These are phyloP conservation scores for Talaromyces nanjingensis DNA, from an alignment of 495 filamentous ascomycete species.

Conservation along the genomic window DNA sequence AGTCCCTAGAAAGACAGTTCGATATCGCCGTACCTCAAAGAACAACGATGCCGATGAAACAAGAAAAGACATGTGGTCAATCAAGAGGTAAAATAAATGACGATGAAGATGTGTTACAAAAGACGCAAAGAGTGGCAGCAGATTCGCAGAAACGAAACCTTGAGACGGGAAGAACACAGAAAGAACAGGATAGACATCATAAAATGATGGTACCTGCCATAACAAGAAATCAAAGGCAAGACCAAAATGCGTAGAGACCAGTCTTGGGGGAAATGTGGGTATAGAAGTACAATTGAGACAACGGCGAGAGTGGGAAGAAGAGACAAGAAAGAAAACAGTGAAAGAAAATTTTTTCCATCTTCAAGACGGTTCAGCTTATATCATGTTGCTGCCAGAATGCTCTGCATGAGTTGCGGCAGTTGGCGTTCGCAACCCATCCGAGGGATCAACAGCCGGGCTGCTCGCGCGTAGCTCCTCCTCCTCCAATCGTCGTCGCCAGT, in stretches of 20 bases:
- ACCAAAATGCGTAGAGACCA: background rate
- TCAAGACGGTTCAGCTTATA: conserved; percentile 14
- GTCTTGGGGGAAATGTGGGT: conserved; percentile 1
- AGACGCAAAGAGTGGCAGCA: background rate
- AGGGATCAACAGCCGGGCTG: conserved; percentile 10
- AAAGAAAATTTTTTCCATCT: background rate
- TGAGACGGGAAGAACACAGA: background rate
- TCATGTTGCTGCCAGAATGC: conserved; percentile 25
- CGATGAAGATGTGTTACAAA: conserved; percentile 7
- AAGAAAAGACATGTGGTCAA: background rate
- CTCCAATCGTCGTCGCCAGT: conserved; percentile 70
- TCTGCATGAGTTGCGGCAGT: conserved; percentile 1
- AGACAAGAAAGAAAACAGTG: background rate
- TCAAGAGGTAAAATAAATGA: conserved; percentile 3
- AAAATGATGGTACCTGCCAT: conserved; percentile 2
- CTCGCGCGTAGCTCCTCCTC: conserved; percentile 43
- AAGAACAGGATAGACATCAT: background rate
- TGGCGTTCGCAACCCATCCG: conserved; percentile 7
- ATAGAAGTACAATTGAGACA: conserved; percentile 8
- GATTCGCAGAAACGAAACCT: background rate
- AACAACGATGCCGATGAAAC: background rate
- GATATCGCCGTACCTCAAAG: background rate
- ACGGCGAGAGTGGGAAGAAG: background rate
- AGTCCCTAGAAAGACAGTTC: background rate
- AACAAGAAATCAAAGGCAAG: background rate